phyloP scores from a whole-genome alignment of 306 rosid species.

The Quillaja saponaria region DNA sequence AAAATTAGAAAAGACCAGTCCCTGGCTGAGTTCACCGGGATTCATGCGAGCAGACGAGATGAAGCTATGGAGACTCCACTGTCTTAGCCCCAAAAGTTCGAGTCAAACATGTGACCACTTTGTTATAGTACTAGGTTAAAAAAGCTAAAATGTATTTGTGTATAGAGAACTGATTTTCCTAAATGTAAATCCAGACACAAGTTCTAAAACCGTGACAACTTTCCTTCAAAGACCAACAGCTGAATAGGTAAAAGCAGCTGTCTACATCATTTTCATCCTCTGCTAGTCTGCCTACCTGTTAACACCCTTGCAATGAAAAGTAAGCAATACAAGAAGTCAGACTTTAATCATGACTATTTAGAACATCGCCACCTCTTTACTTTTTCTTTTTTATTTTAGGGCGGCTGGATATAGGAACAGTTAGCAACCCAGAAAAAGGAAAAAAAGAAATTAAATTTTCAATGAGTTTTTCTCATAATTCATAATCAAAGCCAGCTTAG shows the following conservation, averaged over 20 bases:
- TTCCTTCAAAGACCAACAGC: conserved; percentile 14
- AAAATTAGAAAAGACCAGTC: conserved; percentile 18
- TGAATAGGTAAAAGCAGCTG: conserved; percentile 13
- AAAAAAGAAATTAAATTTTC: conserved; percentile 1
- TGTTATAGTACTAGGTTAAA: conserved; percentile 12
- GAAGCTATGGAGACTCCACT: conserved; percentile 41
- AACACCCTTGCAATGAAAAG: neutral
- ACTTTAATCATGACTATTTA: neutral
- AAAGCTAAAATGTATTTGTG: conserved; percentile 7
- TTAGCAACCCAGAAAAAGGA: neutral
- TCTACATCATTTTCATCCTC: neutral
- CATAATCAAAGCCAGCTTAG: conserved; percentile 6
- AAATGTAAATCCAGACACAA: conserved; percentile 16
- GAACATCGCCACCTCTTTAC: no score
- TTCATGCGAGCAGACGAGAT: conserved; percentile 43
- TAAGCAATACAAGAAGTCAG: conserved; percentile 22
- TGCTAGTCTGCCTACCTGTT: no score
- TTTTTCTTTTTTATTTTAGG: neutral
- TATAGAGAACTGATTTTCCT: neutral
- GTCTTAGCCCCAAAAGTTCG: conserved; percentile 26
- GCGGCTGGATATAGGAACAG: conserved; percentile 17
- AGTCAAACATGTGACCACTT: conserved; percentile 37
- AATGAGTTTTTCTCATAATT: neutral
- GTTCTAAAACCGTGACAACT: conserved; percentile 7
- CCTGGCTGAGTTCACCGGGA: conserved; percentile 34